Base-by-base conservation (phyloP, 768 basidiomycete genomes). In the Boletus sensibilis region DNA sequence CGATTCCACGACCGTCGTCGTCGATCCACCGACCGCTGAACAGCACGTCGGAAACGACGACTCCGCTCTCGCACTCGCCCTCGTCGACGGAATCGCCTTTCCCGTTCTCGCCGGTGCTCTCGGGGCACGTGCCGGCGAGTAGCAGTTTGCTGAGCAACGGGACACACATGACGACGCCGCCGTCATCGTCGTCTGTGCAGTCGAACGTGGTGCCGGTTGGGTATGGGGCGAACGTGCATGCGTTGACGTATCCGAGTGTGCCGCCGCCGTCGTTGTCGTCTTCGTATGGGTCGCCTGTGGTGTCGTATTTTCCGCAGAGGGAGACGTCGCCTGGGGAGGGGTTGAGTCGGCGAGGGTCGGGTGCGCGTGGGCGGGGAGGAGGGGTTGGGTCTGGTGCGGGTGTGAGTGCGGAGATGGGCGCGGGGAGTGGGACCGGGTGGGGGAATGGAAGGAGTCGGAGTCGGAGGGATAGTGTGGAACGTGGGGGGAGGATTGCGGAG, bases 241-340 rank as follows among this genome's bases (percentile, higher is more conserved):
- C 78, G 14, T 76, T 93, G 49, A 81, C 88, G 5, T 94, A 94
- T 63, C 91, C 91, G 0, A 86, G 85, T 7, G 92, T 92, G 0
- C 91, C 92, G 2, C 91, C 91, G 12, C 91, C 91, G 4, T 89
- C 88, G 2, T 71, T 91, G 27, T 88, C 87, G 6, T 88, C 87
- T 8, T 89, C 88, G 11, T 86, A 90, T 61, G 90, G 90, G 14
- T 87, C 86, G 6, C 86, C 88, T 9, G 78, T 76, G 25, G 78
- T 82, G 18, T 75, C 80, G 13, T 79, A 75, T 59, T 53, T 66
- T 52, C 74, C 78, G 16, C 60, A 57, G 41, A 73, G 79, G n/a
- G 83, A 83, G n/a, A 58, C 72, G 43, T 82, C 80, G 11, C 82
- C 83, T 7, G 73, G 72, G n/a, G 83, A 82, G 59, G 73, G 83